Base-by-base conservation (phyloP, 1,139 yeast genomes). In the Protomyces lactucae-debilis region DNA sequence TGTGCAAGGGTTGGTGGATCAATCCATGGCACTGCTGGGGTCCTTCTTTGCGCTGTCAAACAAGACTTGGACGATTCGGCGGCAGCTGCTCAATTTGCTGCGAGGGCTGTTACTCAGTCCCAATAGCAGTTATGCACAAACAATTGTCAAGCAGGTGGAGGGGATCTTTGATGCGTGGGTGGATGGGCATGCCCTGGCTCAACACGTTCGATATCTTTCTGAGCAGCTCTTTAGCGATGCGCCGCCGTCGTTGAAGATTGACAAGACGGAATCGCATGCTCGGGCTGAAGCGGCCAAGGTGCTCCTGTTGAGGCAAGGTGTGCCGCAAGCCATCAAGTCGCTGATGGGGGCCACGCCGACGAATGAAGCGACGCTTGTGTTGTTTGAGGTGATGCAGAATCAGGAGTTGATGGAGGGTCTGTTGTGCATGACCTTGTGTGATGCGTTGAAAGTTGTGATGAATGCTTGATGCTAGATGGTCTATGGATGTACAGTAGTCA, bases 311-410 rank as follows among this genome's bases (percentile, higher is more conserved):
- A 56, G 45, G 54, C 43, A 52, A 18, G 63, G 57, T 37, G 54
- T 59, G 52, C 63, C 63, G 2, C 48, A 45, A 14, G 63, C 57
- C 6, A 59, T 59, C 25, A 55, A 55, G 28, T 52, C 53, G 39
- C 36, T 59, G 48, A 59, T 59, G 63, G 63, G 63, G 12, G 52
- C 52, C 10, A 40, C 52, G 12, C 56, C 56, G 12, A 59, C 63
- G n/a, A 46, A 52, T n/a, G 63, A 59, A 23, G 56, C 63, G 18
- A 55, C 54, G 18, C 40, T 39, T 8, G 52, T 59, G 16, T 18
- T 59, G 48, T 59, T 59, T 52, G 63, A 59, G 32, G 57, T 52
- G 23, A 46, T 59, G n/a, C 63, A 59, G 45, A 39, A 59, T 10
- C 52, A 37, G 25, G 57, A 39, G 21, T 40, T 59, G 45, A 59